Base-by-base conservation (phyloP, 305 asterid genomes). In the Fraxinus nigra region DNA sequence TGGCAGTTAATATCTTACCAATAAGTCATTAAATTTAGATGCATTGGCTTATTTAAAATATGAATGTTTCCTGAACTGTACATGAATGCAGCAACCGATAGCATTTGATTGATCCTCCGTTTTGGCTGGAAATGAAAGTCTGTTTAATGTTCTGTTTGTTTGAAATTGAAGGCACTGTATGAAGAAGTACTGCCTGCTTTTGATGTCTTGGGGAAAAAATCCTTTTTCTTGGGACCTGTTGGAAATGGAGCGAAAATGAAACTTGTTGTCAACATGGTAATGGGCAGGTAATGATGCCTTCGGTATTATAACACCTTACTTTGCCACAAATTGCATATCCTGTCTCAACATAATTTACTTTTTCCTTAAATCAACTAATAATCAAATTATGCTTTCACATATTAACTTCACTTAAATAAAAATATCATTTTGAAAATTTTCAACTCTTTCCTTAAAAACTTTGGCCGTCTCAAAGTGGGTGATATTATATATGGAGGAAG, bases 241-340 rank as follows among this genome's bases (percentile, higher is more conserved):
- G 99, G 99, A 79, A 94, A 92, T 86, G 99, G 99, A 76, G 99
- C 99, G 65, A 95, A 90, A 89, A 94, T 94, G 99, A 95, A 95
- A 89, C 98, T 95, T 82, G 97, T 95, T 40, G 98, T 95, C 59
- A 94, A 95, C 92, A 95, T 95, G 99, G 88, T 94, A 48, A 95
- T 95, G 99, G 98, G 99, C 87, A 95, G 98, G 99, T 95, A 89
- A 83, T 61, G 63, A 46, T 67, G 73, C 77, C 48, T 83, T 82
- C 51, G 10, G 80, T 82, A 59, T 14, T 20, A 75, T 26, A 35
- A 14, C 79, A 14, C 79, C 74, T 80, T 38, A 78, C 16, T 24
- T 34, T 46, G 51, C 69, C 67, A 74, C 43, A 73, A 33, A 67
- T 40, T 70, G 7, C 80, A 24, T 61, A 33, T 40, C 75, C 61